Percentiles rank a stretch among this genome's conserved stretches.
phyloP scores from a whole-genome alignment of 2,329 filamentous ascomycete genomes.

The Elsinoe fawcettii region DNA sequence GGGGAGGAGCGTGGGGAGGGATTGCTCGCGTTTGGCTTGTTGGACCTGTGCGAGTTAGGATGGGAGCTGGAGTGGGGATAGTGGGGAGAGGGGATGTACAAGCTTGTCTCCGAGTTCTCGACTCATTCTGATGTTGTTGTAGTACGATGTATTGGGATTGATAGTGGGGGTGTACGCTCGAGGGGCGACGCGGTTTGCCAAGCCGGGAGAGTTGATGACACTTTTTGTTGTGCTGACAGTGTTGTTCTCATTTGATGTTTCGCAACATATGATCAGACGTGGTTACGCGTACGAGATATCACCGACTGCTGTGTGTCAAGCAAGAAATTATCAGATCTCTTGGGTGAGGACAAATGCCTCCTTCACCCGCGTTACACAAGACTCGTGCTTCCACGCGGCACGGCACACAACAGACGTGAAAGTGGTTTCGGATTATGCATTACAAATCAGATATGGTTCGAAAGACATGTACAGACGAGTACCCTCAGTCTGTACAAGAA shows the following conservation, averaged over 20 bases:
- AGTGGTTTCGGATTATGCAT: conserved; percentile 9
- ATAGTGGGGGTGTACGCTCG: not conserved
- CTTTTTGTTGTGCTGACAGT: not conserved
- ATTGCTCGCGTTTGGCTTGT: conserved; percentile 91
- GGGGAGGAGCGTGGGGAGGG: conserved; percentile 74
- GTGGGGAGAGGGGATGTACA: conserved; percentile 43
- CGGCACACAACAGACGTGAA: not conserved
- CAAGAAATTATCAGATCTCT: too few species aligned
- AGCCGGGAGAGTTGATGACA: conserved; percentile 13
- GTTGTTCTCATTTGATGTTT: not conserved
- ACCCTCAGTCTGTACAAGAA: not conserved
- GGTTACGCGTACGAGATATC: too few species aligned
- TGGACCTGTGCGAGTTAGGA: conserved; percentile 56
- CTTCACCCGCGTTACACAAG: not conserved
- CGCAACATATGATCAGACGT: too few species aligned
- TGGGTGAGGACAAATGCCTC: not conserved
- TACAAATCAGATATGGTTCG: not conserved
- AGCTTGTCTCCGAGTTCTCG: conserved; percentile 81
- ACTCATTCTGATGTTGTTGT: conserved; percentile 54
- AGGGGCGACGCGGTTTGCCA: conserved; percentile 14
- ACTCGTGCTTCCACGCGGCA: not conserved
- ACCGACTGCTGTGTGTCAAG: too few species aligned
- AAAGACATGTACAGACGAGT: not conserved
- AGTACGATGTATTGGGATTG: not conserved
- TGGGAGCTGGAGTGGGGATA: conserved; percentile 4